Evolutionary conservation across 1,139 yeast genomes (phyloP), one percentile per base, ranked within the genome.

Genomic region (Zygosaccharomyces pseudobailii): DNA sequence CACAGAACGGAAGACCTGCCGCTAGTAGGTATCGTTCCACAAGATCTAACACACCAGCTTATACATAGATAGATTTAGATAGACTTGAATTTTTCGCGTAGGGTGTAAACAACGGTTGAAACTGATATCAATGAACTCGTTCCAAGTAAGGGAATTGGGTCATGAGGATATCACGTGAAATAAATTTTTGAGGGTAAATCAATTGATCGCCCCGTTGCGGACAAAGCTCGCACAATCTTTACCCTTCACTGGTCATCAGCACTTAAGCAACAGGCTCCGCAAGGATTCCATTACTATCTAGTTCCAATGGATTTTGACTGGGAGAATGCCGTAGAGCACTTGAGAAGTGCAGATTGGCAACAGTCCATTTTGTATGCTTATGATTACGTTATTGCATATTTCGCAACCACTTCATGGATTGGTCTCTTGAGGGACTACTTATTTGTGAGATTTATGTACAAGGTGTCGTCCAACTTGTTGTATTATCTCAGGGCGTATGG

Each of bases 401-500:
- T 47, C 6, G 28, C 33, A 5, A 33, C 28, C 4, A 49, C 54
- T 1, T 50, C 60, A 22, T 55, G 59, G 61, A 43, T 43, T 19
- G 48, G 48, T 23, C 32, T 57, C 6, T 25, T 57, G 17, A 57
- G 56, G 34, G 63, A 59, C 34, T 53, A 52, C 40, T 30, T 57
- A 22, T 50, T 54, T 24, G 21, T 53, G 23, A 20, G 49, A 13
- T 51, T 56, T 21, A 20, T 47, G 4, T 52, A 43, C 42, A 53
- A 50, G 42, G 10, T 58, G 6, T 5, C 51, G 4, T 25, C 31
- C 13, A 17, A 23, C 4, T 23, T 51, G 6, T 36, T 46, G 13
- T 48, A 44, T 36, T 43, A 56, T 31, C 13, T 59, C 13, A 50
- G 47, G 32, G 79, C 78, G 1, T 71, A 75, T 55, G 83, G 83